Conservation (phyloP, 140 eudicot genomes). For the Senecio squalidus region DNA sequence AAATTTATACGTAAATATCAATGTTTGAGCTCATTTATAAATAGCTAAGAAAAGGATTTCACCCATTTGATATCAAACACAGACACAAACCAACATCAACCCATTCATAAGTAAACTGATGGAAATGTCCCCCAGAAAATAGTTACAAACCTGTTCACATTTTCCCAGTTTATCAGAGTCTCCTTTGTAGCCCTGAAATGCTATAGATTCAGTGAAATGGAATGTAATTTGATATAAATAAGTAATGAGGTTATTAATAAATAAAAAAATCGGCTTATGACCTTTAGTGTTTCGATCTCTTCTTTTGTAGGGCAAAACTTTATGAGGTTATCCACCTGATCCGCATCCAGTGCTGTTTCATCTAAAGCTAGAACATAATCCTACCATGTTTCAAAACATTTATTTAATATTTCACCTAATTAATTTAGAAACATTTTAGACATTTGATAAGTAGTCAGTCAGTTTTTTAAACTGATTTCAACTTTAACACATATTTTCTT, state of each 20-base stretch:
- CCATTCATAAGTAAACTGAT: no score
- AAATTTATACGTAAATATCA: slow-evolving; percentile 16
- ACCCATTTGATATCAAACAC: not conserved
- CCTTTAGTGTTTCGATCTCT: slow-evolving; percentile 52
- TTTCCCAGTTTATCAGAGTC: slow-evolving; percentile 45
- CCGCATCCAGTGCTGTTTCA: slow-evolving; percentile 46
- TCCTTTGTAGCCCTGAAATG: slow-evolving; percentile 49
- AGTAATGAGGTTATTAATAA: no score
- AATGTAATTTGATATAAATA: not conserved
- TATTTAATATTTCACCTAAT: no score
- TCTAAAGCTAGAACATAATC: slow-evolving; percentile 52
- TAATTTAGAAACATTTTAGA: no score
- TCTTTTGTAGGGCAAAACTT: slow-evolving; percentile 65
- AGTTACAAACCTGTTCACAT: slow-evolving; percentile 39
- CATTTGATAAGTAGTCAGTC: no score
- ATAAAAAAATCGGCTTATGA: no score
- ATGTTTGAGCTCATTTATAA: not conserved
- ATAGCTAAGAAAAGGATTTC: no score
- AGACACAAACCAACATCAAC: no score
- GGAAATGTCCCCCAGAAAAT: not conserved
- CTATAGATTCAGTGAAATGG: slow-evolving; percentile 5
- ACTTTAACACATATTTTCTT: no score
- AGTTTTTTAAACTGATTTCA: no score
- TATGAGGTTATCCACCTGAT: slow-evolving; percentile 59
- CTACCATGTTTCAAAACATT: slow-evolving; percentile 29